Evolutionary conservation across 1,139 yeast genomes (phyloP).

Genomic region (Candida sanyaensis): DNA sequence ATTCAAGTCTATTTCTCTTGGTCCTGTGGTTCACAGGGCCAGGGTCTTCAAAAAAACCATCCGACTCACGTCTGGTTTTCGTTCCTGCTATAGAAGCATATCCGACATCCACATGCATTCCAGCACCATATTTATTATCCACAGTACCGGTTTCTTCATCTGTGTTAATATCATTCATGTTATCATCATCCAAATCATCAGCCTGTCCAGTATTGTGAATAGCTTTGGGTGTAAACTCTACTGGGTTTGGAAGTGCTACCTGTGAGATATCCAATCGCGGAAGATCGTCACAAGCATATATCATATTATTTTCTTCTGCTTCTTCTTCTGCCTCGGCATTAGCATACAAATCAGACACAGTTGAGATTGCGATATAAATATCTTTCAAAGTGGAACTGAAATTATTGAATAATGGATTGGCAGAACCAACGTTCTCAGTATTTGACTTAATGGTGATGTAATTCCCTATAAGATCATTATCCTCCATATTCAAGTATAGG

Average conservation of each 20-base stretch:
- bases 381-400: conserved; percentile 14
- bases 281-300: conserved; percentile 10
- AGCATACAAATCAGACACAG: conserved; percentile 43
- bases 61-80: conserved; percentile 26
- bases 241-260: not conserved
- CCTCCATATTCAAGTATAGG: conserved; percentile 35
- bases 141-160: conserved; percentile 18
- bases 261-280: conserved; percentile 3
- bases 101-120: conserved; percentile 49
- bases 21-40: not conserved
- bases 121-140: conserved; percentile 26
- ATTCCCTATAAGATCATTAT: conserved; percentile 1
- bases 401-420: conserved; percentile 13
- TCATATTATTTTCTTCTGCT: conserved; percentile 13
- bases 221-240: conserved; percentile 4
- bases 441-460: not conserved
- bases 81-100: conserved; percentile 39
- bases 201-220: conserved; percentile 35
- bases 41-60: conserved; percentile 2
- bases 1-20: conserved; percentile 5
- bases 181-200: conserved; percentile 40
- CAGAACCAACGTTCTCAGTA: not conserved
- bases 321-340: conserved; percentile 23
- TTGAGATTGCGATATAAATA: conserved; percentile 38
- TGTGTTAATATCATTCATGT: conserved; percentile 17